Conservation (phyloP, 768 basidiomycete genomes). For the Podaxis mareebaensis region DNA sequence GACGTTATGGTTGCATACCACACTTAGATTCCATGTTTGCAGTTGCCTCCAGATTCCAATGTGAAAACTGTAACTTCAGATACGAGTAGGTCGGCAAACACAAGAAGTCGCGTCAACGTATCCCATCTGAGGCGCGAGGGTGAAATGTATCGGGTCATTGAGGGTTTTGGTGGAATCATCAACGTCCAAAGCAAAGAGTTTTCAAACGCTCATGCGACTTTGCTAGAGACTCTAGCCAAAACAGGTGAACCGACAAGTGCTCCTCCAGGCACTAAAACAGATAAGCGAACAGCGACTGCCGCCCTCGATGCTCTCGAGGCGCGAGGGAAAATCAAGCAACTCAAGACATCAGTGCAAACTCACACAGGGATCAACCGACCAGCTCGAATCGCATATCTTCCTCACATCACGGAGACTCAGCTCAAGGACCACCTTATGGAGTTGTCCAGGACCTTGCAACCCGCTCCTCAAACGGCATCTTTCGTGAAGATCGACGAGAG, state of each 20-base stretch:
- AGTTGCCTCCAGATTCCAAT: background rate
- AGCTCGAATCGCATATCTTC: slow-evolving; percentile 65
- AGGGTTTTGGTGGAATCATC: slow-evolving; percentile 64
- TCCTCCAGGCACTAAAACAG: slow-evolving; percentile 65
- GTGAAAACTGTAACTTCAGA: background rate
- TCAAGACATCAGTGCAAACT: slow-evolving; percentile 64
- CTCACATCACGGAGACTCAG: slow-evolving; percentile 51
- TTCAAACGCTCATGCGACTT: slow-evolving; percentile 60
- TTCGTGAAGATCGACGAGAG: slow-evolving; percentile 55
- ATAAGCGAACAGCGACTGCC: slow-evolving; percentile 68
- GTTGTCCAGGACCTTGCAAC: slow-evolving; percentile 42
- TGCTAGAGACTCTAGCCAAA: slow-evolving; percentile 57
- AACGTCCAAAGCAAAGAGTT: slow-evolving; percentile 71
- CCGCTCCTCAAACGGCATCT: slow-evolving; percentile 32
- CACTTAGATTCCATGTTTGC: background rate
- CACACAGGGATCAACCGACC: slow-evolving; percentile 59
- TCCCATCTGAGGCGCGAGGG: slow-evolving; percentile 81
- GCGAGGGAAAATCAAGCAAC: slow-evolving; percentile 66
- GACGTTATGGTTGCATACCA: background rate
- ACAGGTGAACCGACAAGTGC: slow-evolving; percentile 72
- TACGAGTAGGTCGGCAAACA: background rate
- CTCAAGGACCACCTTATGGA: slow-evolving; percentile 61
- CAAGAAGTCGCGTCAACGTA: slow-evolving; percentile 57
- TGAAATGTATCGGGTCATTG: slow-evolving; percentile 70
- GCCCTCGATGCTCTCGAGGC: slow-evolving; percentile 63